Percentiles rank a stretch among this genome's conserved stretches.
Evolutionary conservation across 176 grass and related monocot species (phyloP).

Genomic region (Phoenix dactylifera): DNA sequence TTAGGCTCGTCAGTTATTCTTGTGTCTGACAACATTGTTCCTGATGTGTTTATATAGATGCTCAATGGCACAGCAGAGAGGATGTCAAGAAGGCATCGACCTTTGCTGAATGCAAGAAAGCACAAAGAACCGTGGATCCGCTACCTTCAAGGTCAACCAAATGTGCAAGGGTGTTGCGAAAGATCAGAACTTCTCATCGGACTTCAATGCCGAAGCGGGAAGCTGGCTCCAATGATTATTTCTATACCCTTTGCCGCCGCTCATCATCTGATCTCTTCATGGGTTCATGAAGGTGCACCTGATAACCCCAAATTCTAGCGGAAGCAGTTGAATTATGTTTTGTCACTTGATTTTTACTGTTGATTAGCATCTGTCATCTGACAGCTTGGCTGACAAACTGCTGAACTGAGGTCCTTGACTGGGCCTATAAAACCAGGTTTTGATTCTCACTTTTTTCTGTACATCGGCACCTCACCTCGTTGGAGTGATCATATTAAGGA

Average conservation of each 20-base stretch:
- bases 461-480: no score
- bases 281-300: conserved; percentile 45
- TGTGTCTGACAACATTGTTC: not conserved
- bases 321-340: conserved; percentile 4
- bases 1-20: no score
- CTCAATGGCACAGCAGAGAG: conserved; percentile 68
- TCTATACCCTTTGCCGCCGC: conserved; percentile 75
- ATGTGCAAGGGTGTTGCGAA: conserved; percentile 56
- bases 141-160: conserved; percentile 43
- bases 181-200: conserved; percentile 25
- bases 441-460: no score
- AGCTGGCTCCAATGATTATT: conserved; percentile 57
- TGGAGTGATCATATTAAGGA: no score
- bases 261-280: conserved; percentile 79
- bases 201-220: conserved; percentile 37
- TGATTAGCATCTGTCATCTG: no score
- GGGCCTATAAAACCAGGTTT: no score
- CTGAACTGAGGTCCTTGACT: no score
- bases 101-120: conserved; percentile 51
- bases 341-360: no score
- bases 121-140: conserved; percentile 35
- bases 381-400: no score
- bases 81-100: conserved; percentile 60
- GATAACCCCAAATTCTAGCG: not conserved
- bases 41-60: conserved; percentile 38